A percentile compares a stretch with the other conserved stretches of the same genome.
phyloP scores from a whole-genome alignment of 768 basidiomycete genomes.

The Dendrothele bispora region DNA sequence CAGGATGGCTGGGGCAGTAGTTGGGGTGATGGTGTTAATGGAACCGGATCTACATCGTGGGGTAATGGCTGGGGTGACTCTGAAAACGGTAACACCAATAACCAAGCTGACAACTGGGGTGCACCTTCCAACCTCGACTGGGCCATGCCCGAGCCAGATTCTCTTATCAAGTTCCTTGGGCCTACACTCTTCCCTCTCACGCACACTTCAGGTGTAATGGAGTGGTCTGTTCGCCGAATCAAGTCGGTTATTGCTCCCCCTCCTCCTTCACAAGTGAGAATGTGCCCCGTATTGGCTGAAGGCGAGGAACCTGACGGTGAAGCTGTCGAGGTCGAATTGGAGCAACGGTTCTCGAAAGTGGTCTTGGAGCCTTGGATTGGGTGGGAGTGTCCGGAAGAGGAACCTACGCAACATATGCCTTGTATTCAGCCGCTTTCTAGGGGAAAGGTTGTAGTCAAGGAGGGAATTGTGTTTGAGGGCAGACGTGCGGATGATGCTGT shows the following conservation, averaged over 20 bases:
- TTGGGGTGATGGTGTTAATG: too few species aligned
- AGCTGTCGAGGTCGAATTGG: conserved; percentile 34
- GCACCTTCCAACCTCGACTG: background rate
- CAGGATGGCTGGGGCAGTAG: too few species aligned
- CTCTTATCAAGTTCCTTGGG: conserved; percentile 47
- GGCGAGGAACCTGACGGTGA: conserved; percentile 24
- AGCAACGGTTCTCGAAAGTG: conserved; percentile 38
- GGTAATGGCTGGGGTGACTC: too few species aligned
- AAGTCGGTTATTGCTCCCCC: conserved; percentile 43
- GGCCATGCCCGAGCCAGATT: conserved; percentile 1
- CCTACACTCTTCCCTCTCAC: conserved; percentile 58
- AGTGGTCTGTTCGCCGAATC: conserved; percentile 62
- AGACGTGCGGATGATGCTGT: background rate
- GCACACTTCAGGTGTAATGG: conserved; percentile 64
- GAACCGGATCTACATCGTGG: too few species aligned
- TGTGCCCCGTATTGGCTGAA: background rate
- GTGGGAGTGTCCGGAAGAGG: conserved; percentile 15
- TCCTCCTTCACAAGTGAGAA: conserved; percentile 4
- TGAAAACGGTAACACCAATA: too few species aligned
- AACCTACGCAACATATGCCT: background rate
- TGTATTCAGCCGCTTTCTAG: background rate
- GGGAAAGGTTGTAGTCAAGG: conserved; percentile 1
- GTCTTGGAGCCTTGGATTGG: conserved; percentile 46
- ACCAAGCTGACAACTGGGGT: background rate
- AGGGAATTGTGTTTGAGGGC: background rate